These are phyloP conservation scores for Schoenoplectus tabernaemontani DNA, from an alignment of 202 grass and related monocot genomes.

Conservation along the genomic window DNA sequence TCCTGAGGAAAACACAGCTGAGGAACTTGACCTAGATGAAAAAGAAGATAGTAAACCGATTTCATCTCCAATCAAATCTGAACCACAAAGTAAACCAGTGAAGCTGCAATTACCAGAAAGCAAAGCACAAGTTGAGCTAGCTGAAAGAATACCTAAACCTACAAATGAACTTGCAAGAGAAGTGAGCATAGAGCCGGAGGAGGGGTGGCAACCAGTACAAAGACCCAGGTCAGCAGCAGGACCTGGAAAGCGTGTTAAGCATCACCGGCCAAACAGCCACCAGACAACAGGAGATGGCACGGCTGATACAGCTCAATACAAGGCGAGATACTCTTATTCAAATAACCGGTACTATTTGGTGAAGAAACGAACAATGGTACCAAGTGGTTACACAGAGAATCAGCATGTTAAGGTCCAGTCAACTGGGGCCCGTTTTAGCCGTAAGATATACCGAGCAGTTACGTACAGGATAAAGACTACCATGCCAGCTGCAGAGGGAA, in stretches of 20 bases:
- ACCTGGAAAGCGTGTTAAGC: conserved; percentile 68
- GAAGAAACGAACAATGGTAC: conserved; percentile 71
- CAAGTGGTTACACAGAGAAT: conserved; percentile 64
- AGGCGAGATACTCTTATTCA: conserved; percentile 63
- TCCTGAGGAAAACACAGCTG: conserved; percentile 36
- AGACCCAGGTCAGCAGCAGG: conserved; percentile 59
- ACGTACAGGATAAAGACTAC: conserved; percentile 83
- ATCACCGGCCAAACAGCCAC: conserved; percentile 40
- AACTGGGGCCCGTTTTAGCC: conserved; percentile 67
- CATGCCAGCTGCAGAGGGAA: conserved; percentile 29
- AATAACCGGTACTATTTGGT: conserved; percentile 90
- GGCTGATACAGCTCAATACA: conserved; percentile 50
- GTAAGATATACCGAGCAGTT: conserved; percentile 75
- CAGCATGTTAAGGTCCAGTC: conserved; percentile 55
- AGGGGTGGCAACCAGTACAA: conserved; percentile 97
- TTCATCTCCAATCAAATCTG: conserved; percentile 20
- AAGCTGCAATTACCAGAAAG: conserved; percentile 35
- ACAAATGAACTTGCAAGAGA: conserved; percentile 40
- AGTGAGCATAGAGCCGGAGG: conserved; percentile 55
- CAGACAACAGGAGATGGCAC: conserved; percentile 43
- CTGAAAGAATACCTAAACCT: conserved; percentile 40
- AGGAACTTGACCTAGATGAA: conserved; percentile 24
- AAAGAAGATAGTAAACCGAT: conserved; percentile 29
- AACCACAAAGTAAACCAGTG: conserved; percentile 46
- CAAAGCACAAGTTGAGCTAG: conserved; percentile 30